Percentiles rank a stretch among this genome's conserved stretches.
Conservation (phyloP, 495 filamentous ascomycete genomes). For the Trichoderma erinaceum region DNA sequence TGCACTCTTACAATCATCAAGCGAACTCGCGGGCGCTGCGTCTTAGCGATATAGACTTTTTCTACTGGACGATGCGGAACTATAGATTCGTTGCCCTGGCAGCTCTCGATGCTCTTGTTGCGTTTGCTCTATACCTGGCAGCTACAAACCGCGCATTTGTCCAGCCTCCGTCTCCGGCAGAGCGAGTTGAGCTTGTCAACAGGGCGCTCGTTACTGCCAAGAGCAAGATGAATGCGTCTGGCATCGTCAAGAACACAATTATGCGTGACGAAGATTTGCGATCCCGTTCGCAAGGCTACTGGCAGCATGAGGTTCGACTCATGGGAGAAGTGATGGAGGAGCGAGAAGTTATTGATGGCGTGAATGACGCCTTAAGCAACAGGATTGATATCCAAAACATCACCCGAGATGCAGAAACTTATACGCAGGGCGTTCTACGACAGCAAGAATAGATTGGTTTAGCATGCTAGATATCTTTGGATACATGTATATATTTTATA, state of each 20-base stretch:
- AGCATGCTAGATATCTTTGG: neutral
- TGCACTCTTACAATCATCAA: constrained; percentile 53
- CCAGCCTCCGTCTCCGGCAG: constrained; percentile 38
- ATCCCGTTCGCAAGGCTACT: constrained; percentile 40
- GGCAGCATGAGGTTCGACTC: constrained; percentile 46
- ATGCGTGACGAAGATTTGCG: constrained; percentile 47
- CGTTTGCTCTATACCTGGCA: constrained; percentile 60
- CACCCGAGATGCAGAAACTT: constrained; percentile 48
- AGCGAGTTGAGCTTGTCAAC: constrained; percentile 40
- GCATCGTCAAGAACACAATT: constrained; percentile 53
- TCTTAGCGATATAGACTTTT: constrained; percentile 53
- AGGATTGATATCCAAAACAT: constrained; percentile 46
- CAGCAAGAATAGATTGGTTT: constrained; percentile 13
- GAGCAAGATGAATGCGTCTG: constrained; percentile 43
- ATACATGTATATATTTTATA: neutral
- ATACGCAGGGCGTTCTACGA: constrained; percentile 42
- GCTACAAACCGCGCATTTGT: constrained; percentile 63
- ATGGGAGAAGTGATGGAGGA: constrained; percentile 57
- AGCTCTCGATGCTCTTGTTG: constrained; percentile 54
- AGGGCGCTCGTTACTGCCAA: constrained; percentile 34
- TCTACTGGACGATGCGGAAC: constrained; percentile 61
- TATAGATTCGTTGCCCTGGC: constrained; percentile 55
- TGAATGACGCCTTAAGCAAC: constrained; percentile 48
- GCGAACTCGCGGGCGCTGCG: constrained; percentile 52
- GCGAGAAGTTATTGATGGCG: constrained; percentile 50